Evolutionary conservation across 495 filamentous ascomycete species (phyloP).

Genomic region (Pyrenopolyporus hunteri): DNA sequence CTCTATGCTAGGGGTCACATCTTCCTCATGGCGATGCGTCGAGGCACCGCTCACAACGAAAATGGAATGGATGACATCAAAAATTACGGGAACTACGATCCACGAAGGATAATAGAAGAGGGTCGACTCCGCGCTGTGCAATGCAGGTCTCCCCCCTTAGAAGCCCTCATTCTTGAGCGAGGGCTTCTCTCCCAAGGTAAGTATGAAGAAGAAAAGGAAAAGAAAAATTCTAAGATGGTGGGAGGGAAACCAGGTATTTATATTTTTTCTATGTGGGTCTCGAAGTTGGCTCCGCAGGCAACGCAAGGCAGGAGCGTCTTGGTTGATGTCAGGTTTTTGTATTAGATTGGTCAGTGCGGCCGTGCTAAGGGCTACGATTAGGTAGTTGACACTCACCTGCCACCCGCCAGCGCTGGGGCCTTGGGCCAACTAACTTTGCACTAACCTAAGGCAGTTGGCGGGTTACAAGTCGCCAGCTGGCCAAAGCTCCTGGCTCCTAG

Average conservation of each 20-base stretch:
- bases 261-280: background rate
- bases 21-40: constrained; percentile 26
- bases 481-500: too few relatives aligned
- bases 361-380: background rate
- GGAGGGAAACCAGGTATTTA: constrained; percentile 10
- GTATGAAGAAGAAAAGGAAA: constrained; percentile 65
- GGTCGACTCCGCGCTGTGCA: constrained; percentile 75
- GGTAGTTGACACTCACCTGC: too few relatives aligned
- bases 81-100: constrained; percentile 17
- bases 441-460: too few relatives aligned
- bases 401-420: too few relatives aligned
- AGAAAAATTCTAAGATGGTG: constrained; percentile 3
- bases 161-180: constrained; percentile 65
- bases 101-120: constrained; percentile 69
- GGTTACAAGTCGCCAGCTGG: too few relatives aligned
- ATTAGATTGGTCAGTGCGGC: background rate
- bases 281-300: background rate
- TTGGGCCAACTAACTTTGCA: too few relatives aligned
- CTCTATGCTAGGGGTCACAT: too few relatives aligned
- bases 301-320: too few relatives aligned
- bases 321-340: too few relatives aligned
- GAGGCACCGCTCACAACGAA: constrained; percentile 20
- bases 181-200: constrained; percentile 68
- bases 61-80: constrained; percentile 5
- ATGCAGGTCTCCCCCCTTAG: constrained; percentile 74